These are phyloP conservation scores for Brasenia schreberi DNA, from an alignment of 164 flowering plant species.

Conservation along the genomic window DNA sequence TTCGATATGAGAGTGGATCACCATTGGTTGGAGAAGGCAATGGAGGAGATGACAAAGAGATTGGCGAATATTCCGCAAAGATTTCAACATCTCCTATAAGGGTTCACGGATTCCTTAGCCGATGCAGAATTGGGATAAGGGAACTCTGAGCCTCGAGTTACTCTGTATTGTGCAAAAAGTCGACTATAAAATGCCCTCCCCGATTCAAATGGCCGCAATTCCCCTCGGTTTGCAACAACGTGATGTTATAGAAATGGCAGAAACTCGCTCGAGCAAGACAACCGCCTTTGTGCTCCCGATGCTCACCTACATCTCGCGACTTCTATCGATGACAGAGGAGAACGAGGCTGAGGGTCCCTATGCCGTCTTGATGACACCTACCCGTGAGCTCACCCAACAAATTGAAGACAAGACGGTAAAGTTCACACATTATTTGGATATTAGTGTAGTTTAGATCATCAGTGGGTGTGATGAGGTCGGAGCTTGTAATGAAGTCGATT, in stretches of 20 bases:
- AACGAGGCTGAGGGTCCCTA: constrained; percentile 88
- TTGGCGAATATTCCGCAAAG: constrained; percentile 86
- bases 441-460: constrained; percentile 72
- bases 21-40: constrained; percentile 81
- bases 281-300: constrained; percentile 93
- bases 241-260: constrained; percentile 85
- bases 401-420: constrained; percentile 86
- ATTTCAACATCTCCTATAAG: constrained; percentile 74
- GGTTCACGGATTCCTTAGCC: constrained; percentile 82
- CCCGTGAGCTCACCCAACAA: constrained; percentile 87
- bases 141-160: constrained; percentile 48
- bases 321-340: constrained; percentile 71
- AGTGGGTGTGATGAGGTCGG: too few relatives aligned
- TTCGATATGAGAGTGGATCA: constrained; percentile 78
- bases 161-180: constrained; percentile 68
- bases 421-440: constrained; percentile 74
- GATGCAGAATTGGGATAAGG: constrained; percentile 74
- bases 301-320: constrained; percentile 62
- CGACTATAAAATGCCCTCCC: constrained; percentile 71
- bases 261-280: constrained; percentile 95
- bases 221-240: constrained; percentile 82
- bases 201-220: constrained; percentile 92
- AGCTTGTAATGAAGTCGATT: too few relatives aligned
- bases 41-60: constrained; percentile 87
- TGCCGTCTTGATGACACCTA: constrained; percentile 93